phyloP scores from a whole-genome alignment of 768 basidiomycete genomes.

The Dioszegia crocea region DNA sequence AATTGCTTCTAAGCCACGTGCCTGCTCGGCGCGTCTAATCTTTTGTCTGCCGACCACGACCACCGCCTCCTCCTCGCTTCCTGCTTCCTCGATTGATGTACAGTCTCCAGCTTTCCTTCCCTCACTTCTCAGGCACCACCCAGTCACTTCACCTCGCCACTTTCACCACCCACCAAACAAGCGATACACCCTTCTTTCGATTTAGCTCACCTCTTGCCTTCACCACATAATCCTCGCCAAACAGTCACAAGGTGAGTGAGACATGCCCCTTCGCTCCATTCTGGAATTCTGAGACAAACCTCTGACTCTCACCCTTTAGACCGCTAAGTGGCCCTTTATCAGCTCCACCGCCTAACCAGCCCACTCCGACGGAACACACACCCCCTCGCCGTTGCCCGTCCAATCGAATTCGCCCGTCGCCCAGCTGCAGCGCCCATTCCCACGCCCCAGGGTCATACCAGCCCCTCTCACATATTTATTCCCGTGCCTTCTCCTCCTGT shows the following conservation, averaged over 20 bases:
- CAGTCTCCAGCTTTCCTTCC: no score
- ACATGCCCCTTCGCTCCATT: not conserved
- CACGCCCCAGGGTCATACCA: not conserved
- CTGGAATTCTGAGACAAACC: not conserved
- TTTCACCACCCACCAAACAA: not conserved
- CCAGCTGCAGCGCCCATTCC: no score
- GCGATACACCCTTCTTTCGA: not conserved
- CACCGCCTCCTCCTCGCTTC: no score
- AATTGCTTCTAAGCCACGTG: no score
- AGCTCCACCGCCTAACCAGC: no score
- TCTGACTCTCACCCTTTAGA: not conserved
- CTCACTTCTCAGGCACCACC: no score
- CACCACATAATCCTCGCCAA: not conserved
- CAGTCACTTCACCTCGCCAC: not conserved
- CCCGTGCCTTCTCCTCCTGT: not conserved
- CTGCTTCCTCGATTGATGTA: no score
- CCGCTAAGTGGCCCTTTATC: not conserved
- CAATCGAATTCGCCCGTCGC: no score
- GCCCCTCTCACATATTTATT: not conserved
- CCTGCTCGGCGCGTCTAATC: not conserved
- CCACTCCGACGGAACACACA: no score
- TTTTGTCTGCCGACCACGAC: not conserved
- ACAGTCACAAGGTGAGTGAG: constrained; percentile 2
- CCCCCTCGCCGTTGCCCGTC: no score
- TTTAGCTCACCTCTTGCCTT: constrained; percentile 6